These are phyloP conservation scores for Saururus chinensis DNA, from an alignment of 164 flowering plant genomes.

Conservation along the genomic window DNA sequence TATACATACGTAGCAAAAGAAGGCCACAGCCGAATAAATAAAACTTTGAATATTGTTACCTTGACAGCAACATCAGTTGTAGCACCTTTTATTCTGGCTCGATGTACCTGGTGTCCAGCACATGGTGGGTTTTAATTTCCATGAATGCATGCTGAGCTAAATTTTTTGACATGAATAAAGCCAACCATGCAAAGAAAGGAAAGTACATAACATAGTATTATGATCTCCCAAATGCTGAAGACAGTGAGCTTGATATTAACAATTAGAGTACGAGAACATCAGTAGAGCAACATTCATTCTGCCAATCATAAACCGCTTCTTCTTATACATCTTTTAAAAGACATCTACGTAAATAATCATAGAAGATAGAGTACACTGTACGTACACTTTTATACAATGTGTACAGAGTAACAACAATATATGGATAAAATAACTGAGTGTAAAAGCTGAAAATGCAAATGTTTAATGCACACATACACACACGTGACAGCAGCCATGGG, in stretches of 20 bases:
- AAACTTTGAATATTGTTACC: slow-evolving; percentile 31
- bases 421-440: background rate
- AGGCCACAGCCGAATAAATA: background rate
- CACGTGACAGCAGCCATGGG: too few relatives aligned
- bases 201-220: too few relatives aligned
- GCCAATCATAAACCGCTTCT: background rate
- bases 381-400: too few relatives aligned
- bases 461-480: too few relatives aligned
- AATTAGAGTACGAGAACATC: background rate
- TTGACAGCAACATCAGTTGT: slow-evolving; percentile 80
- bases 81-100: slow-evolving; percentile 75
- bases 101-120: slow-evolving; percentile 59
- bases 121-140: background rate
- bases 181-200: background rate
- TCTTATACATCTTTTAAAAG: background rate
- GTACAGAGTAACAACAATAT: too few relatives aligned
- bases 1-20: background rate
- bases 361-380: background rate
- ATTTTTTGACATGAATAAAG: background rate
- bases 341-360: background rate
- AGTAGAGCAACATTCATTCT: too few relatives aligned
- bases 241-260: background rate
- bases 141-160: background rate
- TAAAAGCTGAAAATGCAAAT: background rate
- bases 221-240: background rate